phyloP scores from a whole-genome alignment of 768 basidiomycete genomes.

The Amanita pseudoporphyria region DNA sequence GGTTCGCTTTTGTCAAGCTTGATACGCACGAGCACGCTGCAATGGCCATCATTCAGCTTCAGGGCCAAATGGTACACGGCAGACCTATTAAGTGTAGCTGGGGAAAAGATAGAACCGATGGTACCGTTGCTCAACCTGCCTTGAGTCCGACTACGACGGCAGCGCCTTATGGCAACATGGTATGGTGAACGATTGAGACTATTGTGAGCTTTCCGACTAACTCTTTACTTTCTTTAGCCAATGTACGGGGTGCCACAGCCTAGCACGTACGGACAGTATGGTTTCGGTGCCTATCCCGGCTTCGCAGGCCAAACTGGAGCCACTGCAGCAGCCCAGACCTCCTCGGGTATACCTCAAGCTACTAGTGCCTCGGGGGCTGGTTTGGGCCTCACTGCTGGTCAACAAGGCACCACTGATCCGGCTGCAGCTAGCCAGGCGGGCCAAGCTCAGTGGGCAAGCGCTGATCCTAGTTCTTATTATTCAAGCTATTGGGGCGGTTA shows the following conservation, averaged over 20 bases:
- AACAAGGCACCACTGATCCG: conserved; percentile 47
- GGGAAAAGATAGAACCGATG: conserved; percentile 92
- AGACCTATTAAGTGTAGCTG: conserved; percentile 97
- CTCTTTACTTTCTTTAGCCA: conserved; percentile 34
- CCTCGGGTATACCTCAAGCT: conserved; percentile 51
- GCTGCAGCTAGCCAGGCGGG: conserved; percentile 45
- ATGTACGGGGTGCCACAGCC: conserved; percentile 90
- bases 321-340: conserved; percentile 39
- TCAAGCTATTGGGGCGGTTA: conserved; percentile 79
- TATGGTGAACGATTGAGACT: conserved; percentile 24
- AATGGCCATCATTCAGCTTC: conserved; percentile 94
- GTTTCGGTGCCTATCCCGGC: conserved; percentile 64
- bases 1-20: conserved; percentile 97
- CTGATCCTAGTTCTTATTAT: conserved; percentile 69
- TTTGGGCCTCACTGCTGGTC: conserved; percentile 46
- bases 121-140: conserved; percentile 42
- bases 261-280: conserved; percentile 69
- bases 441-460: conserved; percentile 70
- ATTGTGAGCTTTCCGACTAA: conserved; percentile 5
- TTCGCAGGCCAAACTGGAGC: conserved; percentile 52
- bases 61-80: conserved; percentile 96
- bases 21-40: conserved; percentile 99
- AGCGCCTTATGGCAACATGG: conserved; percentile 74
- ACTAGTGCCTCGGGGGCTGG: conserved; percentile 44
- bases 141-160: conserved; percentile 55